Evolutionary conservation across 2,329 filamentous ascomycete genomes (phyloP).

Genomic region (Cyphellophora europaea): DNA sequence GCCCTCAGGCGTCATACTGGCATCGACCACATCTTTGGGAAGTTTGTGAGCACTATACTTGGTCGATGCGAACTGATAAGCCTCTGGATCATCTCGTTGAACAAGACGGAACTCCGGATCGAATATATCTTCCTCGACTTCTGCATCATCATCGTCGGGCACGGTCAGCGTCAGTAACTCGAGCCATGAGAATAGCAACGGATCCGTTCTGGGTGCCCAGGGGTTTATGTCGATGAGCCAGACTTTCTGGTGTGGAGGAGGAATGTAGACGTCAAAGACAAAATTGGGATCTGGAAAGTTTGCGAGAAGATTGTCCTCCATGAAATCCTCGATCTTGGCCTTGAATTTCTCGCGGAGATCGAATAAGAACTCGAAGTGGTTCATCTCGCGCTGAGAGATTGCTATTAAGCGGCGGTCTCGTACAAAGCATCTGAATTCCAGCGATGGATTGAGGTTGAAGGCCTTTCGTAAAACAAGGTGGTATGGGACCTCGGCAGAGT

Average conservation of each 20-base stretch:
- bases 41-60: conserved; percentile 94
- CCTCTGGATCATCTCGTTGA: conserved; percentile 74
- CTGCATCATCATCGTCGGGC: conserved; percentile 10
- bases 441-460: conserved; percentile 76
- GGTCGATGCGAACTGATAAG: conserved; percentile 73
- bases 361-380: conserved; percentile 77
- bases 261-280: conserved; percentile 86
- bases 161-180: conserved; percentile 65
- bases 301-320: conserved; percentile 60
- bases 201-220: conserved; percentile 84
- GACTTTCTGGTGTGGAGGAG: conserved; percentile 62
- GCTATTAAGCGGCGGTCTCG: conserved; percentile 70
- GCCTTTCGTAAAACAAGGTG: conserved; percentile 80
- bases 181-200: conserved; percentile 78
- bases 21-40: conserved; percentile 80
- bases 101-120: conserved; percentile 75
- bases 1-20: conserved; percentile 54
- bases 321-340: conserved; percentile 65
- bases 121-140: conserved; percentile 34
- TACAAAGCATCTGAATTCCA: conserved; percentile 95
- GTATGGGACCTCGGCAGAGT: conserved; percentile 50
- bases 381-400: conserved; percentile 81
- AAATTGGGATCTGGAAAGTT: conserved; percentile 68
- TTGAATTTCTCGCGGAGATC: conserved; percentile 57
- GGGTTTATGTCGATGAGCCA: conserved; percentile 92